Evolutionary conservation across 2,329 filamentous ascomycete species (phyloP), one percentile per base, ranked within the genome.

Genomic region (Aulographum hederae): DNA sequence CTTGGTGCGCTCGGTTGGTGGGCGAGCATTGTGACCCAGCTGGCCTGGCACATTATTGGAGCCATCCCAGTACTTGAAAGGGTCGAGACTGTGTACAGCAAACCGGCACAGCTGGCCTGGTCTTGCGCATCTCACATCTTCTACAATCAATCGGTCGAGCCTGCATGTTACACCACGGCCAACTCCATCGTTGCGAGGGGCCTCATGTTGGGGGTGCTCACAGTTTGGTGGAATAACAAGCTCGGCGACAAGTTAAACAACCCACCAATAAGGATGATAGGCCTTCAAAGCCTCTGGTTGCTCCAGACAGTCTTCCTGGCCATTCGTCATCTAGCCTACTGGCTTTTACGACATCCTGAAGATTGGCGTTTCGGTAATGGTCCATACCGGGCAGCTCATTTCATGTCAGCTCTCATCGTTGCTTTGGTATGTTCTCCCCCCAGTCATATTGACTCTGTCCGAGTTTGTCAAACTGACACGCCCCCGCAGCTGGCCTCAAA

Each of bases 181-280:
- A 33, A 41, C 14, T 34, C 33, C 13, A 23, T 44, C 14, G 38
- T 47, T 17, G 32, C 38, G 16, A 40, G 30, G n/a, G 44, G 65
- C 14, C 50, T 74, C 14, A 41, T 52, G 32, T 51, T 62, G 10
- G 65, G 63, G 21, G 39, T 69, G 3, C 41, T 63, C 13, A 64
- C 70, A 3, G 51, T 65, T 10, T 76, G 70, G 64, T 80, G 76
- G 76, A 80, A 79, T 38, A 73, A 73, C 0, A 65, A 65, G 36
- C 67, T 78, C 39, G 61, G 67, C 20, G 61, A 73, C 41, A 66
- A 73, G 69, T 33, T 76, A 65, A 63, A 56, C 38, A 71, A 67
- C 43, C 46, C 2, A 8, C 10, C 25, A n/a, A 48, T 47, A 12
- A 43, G 46, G 34, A 58, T 79, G 19, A 47, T 63, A 3, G 73